Percentiles rank a stretch among this genome's conserved stretches.
These are phyloP conservation scores for Nemophila menziesii DNA, from an alignment of 257 asterid species.

Conservation along the genomic window DNA sequence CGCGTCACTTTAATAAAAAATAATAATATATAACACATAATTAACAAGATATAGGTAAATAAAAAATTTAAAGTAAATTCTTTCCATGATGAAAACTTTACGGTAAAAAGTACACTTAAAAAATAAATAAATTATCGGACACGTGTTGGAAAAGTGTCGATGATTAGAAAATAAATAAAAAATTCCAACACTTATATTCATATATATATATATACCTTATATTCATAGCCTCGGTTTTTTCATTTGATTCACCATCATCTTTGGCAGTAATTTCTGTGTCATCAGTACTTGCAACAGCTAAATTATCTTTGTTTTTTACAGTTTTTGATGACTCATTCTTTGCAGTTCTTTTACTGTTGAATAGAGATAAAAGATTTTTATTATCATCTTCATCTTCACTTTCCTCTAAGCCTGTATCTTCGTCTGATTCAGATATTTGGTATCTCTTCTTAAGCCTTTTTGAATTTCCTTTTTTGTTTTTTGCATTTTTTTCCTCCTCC, in stretches of 20 bases:
- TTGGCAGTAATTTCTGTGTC: slow-evolving; percentile 17
- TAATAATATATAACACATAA: not conserved
- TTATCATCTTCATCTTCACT: slow-evolving; percentile 34
- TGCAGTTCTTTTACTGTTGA: slow-evolving; percentile 16
- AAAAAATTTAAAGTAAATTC: no score
- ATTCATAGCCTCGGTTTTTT: slow-evolving; percentile 17
- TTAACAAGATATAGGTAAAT: not conserved
- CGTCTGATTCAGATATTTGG: slow-evolving; percentile 43
- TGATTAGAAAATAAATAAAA: no score
- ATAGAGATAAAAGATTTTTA: slow-evolving; percentile 27
- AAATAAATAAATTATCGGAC: no score
- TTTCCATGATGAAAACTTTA: no score
- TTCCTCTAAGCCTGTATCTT: slow-evolving; percentile 25
- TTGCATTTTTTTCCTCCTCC: slow-evolving; percentile 11
- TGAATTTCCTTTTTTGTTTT: slow-evolving; percentile 20
- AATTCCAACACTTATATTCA: not conserved
- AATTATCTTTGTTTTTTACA: slow-evolving; percentile 20
- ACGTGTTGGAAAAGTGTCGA: no score
- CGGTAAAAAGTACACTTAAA: no score
- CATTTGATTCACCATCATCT: slow-evolving; percentile 14
- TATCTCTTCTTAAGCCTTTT: slow-evolving; percentile 32
- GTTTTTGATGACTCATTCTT: slow-evolving; percentile 18
- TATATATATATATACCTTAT: slow-evolving; percentile 6
- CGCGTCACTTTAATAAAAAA: no score
- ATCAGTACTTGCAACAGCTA: slow-evolving; percentile 14